Evolutionary conservation across 225 moss, liverwort and hornwort genomes (phyloP).

Genomic region (Physcomitrellopsis africana): DNA sequence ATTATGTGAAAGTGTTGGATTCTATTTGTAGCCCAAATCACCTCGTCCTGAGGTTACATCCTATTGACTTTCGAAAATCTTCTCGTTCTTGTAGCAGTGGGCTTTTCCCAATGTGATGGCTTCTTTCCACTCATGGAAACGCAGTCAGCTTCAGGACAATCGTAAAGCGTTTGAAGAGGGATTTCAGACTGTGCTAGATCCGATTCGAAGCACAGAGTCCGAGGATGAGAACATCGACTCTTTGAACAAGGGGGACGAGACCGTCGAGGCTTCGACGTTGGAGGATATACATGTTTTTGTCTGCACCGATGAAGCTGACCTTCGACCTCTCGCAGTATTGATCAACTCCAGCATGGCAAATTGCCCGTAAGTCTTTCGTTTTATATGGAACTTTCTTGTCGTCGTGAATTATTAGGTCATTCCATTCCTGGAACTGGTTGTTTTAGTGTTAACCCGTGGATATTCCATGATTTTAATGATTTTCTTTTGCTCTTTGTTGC

Average conservation of each 20-base stretch:
- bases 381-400: not conserved
- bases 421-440: not conserved
- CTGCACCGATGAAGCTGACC: slow-evolving; percentile 71
- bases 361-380: slow-evolving; percentile 43
- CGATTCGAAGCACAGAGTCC: slow-evolving; percentile 5
- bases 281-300: slow-evolving; percentile 63
- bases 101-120: slow-evolving; percentile 54
- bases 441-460: not conserved
- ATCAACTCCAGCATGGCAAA: slow-evolving; percentile 70
- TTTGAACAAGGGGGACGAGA: not conserved
- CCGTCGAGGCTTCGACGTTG: slow-evolving; percentile 12
- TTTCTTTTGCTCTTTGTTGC: not conserved
- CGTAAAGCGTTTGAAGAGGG: slow-evolving; percentile 53
- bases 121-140: slow-evolving; percentile 63
- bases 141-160: slow-evolving; percentile 58
- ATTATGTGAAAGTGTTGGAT: not conserved
- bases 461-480: not conserved
- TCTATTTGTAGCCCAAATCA: not conserved
- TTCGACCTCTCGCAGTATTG: slow-evolving; percentile 68
- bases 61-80: not conserved
- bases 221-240: too few relatives aligned
- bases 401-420: not conserved
- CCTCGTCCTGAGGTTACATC: not conserved
- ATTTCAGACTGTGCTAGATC: slow-evolving; percentile 40
- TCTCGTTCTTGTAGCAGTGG: slow-evolving; percentile 49